phyloP scores from a whole-genome alignment of 129 eudicot genomes.

The Smallanthus sonchifolius region DNA sequence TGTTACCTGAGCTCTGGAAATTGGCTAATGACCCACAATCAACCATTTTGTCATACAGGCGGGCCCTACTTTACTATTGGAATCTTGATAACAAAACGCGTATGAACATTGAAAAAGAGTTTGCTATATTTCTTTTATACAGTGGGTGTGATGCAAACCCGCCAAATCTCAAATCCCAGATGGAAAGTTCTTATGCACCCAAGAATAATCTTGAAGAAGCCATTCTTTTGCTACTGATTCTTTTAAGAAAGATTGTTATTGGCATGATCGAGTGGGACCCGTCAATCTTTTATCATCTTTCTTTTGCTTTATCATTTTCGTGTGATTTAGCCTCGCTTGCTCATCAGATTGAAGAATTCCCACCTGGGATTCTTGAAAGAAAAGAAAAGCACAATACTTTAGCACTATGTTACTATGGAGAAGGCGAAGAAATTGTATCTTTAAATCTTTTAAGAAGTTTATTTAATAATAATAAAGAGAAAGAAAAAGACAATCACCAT shows the following conservation, averaged over 20 bases:
- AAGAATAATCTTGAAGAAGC: conserved; percentile 94
- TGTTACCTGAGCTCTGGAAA: conserved; percentile 77
- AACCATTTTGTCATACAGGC: conserved; percentile 60
- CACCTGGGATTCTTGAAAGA: conserved; percentile 55
- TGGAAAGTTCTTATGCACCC: conserved; percentile 73
- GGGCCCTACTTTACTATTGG: conserved; percentile 80
- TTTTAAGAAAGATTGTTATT: conserved; percentile 42
- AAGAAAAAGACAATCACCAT: conserved; percentile 35
- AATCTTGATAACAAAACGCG: conserved; percentile 60
- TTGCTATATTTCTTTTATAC: conserved; percentile 74
- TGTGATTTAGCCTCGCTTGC: conserved; percentile 54
- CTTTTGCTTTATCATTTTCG: conserved; percentile 59
- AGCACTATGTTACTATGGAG: conserved; percentile 69
- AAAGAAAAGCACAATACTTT: conserved; percentile 52
- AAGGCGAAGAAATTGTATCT: conserved; percentile 57
- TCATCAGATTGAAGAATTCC: conserved; percentile 63
- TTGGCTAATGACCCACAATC: conserved; percentile 57
- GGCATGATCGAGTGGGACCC: conserved; percentile 78
- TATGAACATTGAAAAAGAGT: conserved; percentile 65
- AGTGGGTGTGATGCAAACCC: conserved; percentile 84
- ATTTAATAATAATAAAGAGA: conserved; percentile 42
- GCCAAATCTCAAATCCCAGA: conserved; percentile 75
- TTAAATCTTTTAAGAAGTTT: conserved; percentile 63
- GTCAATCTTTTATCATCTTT: conserved; percentile 65
- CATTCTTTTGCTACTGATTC: conserved; percentile 65